Evolutionary conservation across 2,329 filamentous ascomycete species (phyloP), one percentile per base, ranked within the genome.

Genomic region (Fusarium euwallaceae): DNA sequence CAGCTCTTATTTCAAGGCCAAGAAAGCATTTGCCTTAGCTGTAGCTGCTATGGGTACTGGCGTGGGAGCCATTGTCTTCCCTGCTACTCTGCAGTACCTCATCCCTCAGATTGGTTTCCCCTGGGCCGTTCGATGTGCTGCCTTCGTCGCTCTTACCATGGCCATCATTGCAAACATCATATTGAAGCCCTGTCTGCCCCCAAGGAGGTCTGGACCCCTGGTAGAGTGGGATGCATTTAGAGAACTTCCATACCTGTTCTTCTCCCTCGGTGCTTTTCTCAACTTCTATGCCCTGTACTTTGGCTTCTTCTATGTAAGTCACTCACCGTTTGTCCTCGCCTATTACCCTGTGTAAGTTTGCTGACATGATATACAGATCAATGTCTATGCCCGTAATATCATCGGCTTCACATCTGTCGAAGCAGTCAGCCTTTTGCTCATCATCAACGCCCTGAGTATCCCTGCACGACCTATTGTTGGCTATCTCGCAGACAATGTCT

Each of bases 61-160:
- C 5, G 83, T 90, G 9, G 89, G 89, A 5, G 87, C 89, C 34
- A 80, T 91, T 12, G 80, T 90, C 11, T 91, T 90, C 72, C 89
- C 90, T 0, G 84, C 88, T 12, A 84, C 86, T 17, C 88, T 93
- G 76, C 86, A 90, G 75, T 86, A 88, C 59, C 82, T 93, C 20
- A 84, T 90, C 8, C 88, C 89, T 0, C 79, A 82, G 17, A 84
- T 92, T 34, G 91, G 91, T 1, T 93, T 93, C 74, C 83, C 85
- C 0, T 92, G 91, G 90, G 87, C 91, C 0, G 90, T 91, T 4
- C 85, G 93, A 9, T 87, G 90, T 11, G 84, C 93, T 1, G 92
- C 87, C 0, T 92, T 94, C 76, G 86, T 95, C 37, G 86, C 86
- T 56, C 81, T 91, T 8, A 83, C 79, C 1, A 87, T 88, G 10